Base-by-base conservation (phyloP, 306 rosid genomes). In the Quillaja saponaria region DNA sequence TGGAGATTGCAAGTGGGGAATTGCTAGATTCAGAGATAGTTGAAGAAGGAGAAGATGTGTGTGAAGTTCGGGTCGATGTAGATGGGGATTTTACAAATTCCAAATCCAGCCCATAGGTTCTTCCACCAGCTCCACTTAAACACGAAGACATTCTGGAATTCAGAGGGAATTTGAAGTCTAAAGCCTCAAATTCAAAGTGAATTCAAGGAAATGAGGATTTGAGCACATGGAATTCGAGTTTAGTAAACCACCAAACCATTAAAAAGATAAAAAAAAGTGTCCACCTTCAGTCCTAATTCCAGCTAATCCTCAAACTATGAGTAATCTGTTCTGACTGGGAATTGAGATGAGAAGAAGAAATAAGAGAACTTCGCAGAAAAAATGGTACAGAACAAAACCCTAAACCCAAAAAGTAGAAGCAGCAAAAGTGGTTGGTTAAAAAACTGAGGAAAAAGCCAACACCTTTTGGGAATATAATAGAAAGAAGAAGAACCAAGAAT, bases 1-100 rank as follows among this genome's bases (percentile, higher is more conserved):
- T 89, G 0, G 83, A 80, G 76, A 92, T 85, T 60, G 91, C 68
- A 2, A 86, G 62, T 3, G 78, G 84, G 3, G 91, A 82, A 17
- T 84, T 86, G 83, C 86, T 86, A 1, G 90, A 84, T 61, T 86
- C 95, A 0, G 96, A 89, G 49, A 89, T 80, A 7, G 96, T 92
- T 6, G 99, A 88, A 6, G 96, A 84, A 5, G 96, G 81, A 39
- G 81, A 78, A 8, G 88, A 75, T 3, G 96, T 58, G 13, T 83
- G 87, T 8, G 95, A 87, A 0, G 84, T 74, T 53, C 81, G 15
- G 21, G 82, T 81, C 19, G 80, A 79, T 18, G 91, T 71, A 19
- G 85, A 78, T 4, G 91, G 74, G 15, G 96, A 81, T 67, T 86
- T 91, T 21, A 86, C 70, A 8, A 92, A 75, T 61, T 92, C 98